Percentiles rank a stretch among this genome's conserved stretches.
Evolutionary conservation across 2,329 filamentous ascomycete genomes (phyloP).

Genomic region (Aspergillus hiratsukae): DNA sequence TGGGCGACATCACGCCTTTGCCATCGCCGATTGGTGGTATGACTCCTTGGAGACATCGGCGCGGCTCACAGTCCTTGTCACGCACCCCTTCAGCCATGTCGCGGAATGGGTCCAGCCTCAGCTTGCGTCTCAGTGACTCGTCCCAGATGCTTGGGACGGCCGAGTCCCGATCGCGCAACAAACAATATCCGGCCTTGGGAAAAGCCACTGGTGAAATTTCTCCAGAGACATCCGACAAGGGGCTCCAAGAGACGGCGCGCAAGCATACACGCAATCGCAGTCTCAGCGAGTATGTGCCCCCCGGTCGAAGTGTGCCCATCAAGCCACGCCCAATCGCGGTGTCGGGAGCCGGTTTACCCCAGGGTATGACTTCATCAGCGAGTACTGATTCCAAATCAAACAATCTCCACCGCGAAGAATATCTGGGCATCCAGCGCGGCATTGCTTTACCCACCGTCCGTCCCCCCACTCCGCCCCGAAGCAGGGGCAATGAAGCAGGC

Average conservation of each 20-base stretch:
- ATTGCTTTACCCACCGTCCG: conserved; percentile 57
- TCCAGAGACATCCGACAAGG: conserved; percentile 16
- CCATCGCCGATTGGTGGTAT: conserved; percentile 62
- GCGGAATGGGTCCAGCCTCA: conserved; percentile 32
- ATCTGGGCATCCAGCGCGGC: conserved; percentile 74
- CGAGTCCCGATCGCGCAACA: conserved; percentile 27
- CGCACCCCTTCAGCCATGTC: conserved; percentile 40
- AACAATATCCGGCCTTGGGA: conserved; percentile 41
- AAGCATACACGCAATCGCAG: conserved; percentile 71
- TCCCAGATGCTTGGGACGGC: conserved; percentile 29
- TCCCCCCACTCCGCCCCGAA: conserved; percentile 77
- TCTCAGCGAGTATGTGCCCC: conserved; percentile 81
- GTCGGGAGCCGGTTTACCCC: conserved; percentile 52
- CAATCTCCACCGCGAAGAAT: conserved; percentile 67
- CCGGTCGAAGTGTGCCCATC: conserved; percentile 58
- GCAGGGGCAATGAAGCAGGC: conserved; percentile 55
- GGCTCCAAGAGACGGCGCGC: conserved; percentile 25
- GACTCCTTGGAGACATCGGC: conserved; percentile 46
- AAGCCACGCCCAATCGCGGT: conserved; percentile 69
- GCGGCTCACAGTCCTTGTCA: conserved; percentile 45
- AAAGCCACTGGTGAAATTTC: conserved; percentile 24
- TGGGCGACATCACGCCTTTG: conserved; percentile 74
- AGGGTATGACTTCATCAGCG: conserved; percentile 46
- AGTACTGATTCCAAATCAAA: conserved; percentile 37
- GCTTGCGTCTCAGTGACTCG: conserved; percentile 34